A percentile compares a stretch with the other conserved stretches of the same genome.
Evolutionary conservation across 129 eudicot species (phyloP).

Genomic region (Kitagawia praeruptora): DNA sequence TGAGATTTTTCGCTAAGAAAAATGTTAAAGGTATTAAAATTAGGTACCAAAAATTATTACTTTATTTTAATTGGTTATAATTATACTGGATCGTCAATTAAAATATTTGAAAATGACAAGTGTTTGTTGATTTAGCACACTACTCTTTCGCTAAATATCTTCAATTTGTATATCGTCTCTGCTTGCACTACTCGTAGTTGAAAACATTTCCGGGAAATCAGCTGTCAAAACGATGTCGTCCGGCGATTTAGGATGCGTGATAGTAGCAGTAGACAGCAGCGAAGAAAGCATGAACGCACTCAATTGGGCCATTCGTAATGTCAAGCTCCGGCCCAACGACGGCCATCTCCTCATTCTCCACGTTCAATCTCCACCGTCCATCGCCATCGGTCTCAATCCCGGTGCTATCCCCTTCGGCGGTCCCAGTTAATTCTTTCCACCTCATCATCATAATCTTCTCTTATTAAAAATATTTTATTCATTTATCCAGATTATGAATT

Average conservation of each 20-base stretch:
- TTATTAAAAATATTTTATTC: not conserved
- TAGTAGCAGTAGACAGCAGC: slow-evolving; percentile 68
- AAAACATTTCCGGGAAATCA: not conserved
- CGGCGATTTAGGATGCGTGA: slow-evolving; percentile 38
- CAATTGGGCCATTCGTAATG: slow-evolving; percentile 57
- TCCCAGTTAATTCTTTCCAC: slow-evolving; percentile 50
- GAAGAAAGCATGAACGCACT: slow-evolving; percentile 83
- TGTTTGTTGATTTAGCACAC: no score
- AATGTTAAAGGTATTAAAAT: no score
- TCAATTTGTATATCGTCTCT: no score
- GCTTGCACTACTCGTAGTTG: not conserved
- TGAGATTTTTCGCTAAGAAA: no score
- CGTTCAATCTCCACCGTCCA: slow-evolving; percentile 62
- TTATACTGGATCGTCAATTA: no score
- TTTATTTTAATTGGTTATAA: no score
- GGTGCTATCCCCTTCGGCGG: slow-evolving; percentile 86
- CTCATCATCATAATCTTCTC: not conserved
- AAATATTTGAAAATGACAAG: no score
- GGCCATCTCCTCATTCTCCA: slow-evolving; percentile 48
- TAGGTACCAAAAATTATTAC: no score
- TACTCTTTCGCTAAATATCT: no score
- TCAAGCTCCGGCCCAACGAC: slow-evolving; percentile 35
- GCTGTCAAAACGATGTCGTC: slow-evolving; percentile 10
- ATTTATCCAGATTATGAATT: not conserved
- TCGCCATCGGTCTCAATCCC: slow-evolving; percentile 62